Conservation (phyloP, 768 basidiomycete genomes). For the Dacryopinax spathularia region DNA sequence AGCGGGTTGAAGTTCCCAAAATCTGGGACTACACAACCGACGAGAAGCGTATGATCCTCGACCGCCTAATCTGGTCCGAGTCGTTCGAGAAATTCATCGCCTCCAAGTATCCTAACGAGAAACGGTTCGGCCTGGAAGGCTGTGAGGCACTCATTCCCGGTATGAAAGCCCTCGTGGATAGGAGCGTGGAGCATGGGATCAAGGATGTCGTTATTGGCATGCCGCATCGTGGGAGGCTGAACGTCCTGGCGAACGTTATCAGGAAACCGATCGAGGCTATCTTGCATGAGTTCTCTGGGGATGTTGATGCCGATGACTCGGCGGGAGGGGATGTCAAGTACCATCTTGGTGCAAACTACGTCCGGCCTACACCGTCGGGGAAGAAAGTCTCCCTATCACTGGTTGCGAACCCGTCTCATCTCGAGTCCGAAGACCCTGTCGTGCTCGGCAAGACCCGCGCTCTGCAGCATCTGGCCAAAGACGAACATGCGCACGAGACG, state of each 20-base stretch:
- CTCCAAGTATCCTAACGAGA: conserved; percentile 98
- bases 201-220: conserved; percentile 96
- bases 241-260: conserved; percentile 95
- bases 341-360: conserved; percentile 96
- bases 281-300: conserved; percentile 86
- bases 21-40: conserved; percentile 97
- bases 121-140: conserved; percentile 96
- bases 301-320: conserved; percentile 49
- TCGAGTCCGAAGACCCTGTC: conserved; percentile 93
- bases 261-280: conserved; percentile 97
- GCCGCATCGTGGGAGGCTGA: conserved; percentile 97
- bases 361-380: conserved; percentile 92
- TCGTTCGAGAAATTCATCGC: conserved; percentile 98
- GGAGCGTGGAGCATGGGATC: conserved; percentile 90
- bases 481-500: conserved; percentile 60
- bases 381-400: conserved; percentile 96
- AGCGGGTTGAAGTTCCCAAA: conserved; percentile 84
- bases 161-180: conserved; percentile 98
- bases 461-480: conserved; percentile 86
- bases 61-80: conserved; percentile 98
- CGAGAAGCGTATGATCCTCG: conserved; percentile 97
- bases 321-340: conserved; percentile 98
- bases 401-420: conserved; percentile 95
- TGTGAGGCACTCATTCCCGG: conserved; percentile 95
- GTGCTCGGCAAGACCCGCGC: conserved; percentile 97